These are phyloP conservation scores for Yamadazyma dendronema DNA, from an alignment of 1,139 yeast genomes.

Conservation along the genomic window DNA sequence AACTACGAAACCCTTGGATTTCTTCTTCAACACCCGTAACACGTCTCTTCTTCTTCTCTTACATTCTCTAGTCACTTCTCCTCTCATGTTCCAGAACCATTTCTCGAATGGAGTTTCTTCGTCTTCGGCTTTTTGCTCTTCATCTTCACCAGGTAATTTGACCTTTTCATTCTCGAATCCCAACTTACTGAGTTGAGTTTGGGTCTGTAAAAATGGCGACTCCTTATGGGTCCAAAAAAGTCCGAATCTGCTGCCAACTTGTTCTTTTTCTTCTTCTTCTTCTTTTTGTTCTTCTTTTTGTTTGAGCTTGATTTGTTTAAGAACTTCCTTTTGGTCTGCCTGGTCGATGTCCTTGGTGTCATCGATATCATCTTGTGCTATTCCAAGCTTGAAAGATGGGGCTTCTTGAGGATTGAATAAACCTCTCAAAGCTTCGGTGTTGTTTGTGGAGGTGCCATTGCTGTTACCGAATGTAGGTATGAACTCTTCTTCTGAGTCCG, in stretches of 20 bases:
- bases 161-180: conserved; percentile 28
- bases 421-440: conserved; percentile 60
- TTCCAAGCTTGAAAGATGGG: conserved; percentile 30
- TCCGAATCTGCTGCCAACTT: conserved; percentile 32
- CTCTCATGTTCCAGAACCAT: conserved; percentile 82
- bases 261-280: conserved; percentile 1
- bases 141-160: conserved; percentile 38
- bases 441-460: conserved; percentile 25
- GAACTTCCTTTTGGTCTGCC: conserved; percentile 25
- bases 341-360: conserved; percentile 19
- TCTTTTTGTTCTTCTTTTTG: conserved; percentile 19
- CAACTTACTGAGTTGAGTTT: conserved; percentile 70
- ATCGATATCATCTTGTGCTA: conserved; percentile 40
- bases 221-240: conserved; percentile 80
- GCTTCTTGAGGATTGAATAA: conserved; percentile 51
- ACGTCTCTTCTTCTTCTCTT: conserved; percentile 76
- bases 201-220: conserved; percentile 84
- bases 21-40: conserved; percentile 55
- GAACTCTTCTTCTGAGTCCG: conserved; percentile 25
- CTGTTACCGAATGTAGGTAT: conserved; percentile 49
- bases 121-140: conserved; percentile 26
- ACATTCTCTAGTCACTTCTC: conserved; percentile 74
- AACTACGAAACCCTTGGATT: conserved; percentile 10
- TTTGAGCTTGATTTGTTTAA: conserved; percentile 31
- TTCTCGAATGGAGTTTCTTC: conserved; percentile 60